Evolutionary conservation across 495 filamentous ascomycete genomes (phyloP).

Genomic region (Talaromyces liani): DNA sequence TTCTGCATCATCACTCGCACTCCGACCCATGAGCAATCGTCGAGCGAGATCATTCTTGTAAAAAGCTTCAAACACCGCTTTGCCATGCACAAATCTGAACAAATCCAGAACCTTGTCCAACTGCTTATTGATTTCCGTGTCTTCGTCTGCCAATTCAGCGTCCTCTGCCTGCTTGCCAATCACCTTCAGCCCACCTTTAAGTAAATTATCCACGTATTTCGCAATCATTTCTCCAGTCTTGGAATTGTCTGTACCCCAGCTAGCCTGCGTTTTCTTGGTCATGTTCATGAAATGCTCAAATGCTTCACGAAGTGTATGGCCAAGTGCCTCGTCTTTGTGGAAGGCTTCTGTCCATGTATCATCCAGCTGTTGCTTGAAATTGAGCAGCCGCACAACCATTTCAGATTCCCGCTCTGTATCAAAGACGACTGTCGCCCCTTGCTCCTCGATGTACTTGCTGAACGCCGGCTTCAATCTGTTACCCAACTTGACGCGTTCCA

Average conservation of each 20-base stretch:
- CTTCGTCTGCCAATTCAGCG: conserved; percentile 68
- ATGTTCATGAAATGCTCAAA: conserved; percentile 91
- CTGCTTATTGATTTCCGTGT: conserved; percentile 80
- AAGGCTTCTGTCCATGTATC: conserved; percentile 66
- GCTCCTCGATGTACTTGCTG: conserved; percentile 65
- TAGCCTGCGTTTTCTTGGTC: conserved; percentile 53
- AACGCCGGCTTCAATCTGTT: conserved; percentile 62
- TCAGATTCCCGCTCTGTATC: conserved; percentile 68
- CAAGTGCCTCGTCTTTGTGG: conserved; percentile 61
- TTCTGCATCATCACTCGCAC: conserved; percentile 90
- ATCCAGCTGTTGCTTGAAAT: conserved; percentile 76
- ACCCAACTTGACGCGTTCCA: conserved; percentile 57
- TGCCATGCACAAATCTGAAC: conserved; percentile 95
- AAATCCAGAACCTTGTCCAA: conserved; percentile 87
- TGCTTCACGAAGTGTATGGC: conserved; percentile 69
- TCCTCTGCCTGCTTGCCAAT: conserved; percentile 41
- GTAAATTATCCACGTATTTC: conserved; percentile 86
- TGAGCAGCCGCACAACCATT: conserved; percentile 81
- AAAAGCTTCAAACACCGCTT: conserved; percentile 96
- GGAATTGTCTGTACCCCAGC: conserved; percentile 72
- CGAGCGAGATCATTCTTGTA: conserved; percentile 96
- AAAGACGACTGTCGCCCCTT: conserved; percentile 72
- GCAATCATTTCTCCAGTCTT: conserved; percentile 98
- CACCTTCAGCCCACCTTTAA: conserved; percentile 79
- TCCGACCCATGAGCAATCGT: conserved; percentile 79